Evolutionary conservation across 2,329 filamentous ascomycete genomes (phyloP).

Genomic region (Scedosporium minutisporum): DNA sequence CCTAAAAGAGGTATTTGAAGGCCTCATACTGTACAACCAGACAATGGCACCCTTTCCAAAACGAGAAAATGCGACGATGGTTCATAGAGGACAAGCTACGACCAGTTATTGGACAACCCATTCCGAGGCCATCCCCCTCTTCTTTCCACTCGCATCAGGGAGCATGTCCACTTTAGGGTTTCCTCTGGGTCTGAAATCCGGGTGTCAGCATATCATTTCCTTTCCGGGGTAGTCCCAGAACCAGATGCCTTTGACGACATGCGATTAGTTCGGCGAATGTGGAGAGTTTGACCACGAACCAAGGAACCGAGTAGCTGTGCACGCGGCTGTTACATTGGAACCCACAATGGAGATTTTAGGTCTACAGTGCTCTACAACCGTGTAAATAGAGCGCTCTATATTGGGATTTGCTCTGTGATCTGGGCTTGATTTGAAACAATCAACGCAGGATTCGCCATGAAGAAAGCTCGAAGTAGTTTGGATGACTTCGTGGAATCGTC

Average conservation of each 20-base stretch:
- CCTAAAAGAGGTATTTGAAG: not conserved
- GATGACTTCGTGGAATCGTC: no score
- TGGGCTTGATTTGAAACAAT: not conserved
- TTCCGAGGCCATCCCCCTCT: no score
- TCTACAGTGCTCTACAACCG: not conserved
- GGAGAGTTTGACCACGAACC: not conserved
- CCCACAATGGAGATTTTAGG: not conserved
- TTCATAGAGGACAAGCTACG: not conserved
- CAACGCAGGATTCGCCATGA: not conserved
- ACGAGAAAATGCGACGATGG: not conserved
- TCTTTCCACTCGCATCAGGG: not conserved
- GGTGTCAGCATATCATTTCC: not conserved
- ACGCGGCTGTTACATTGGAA: not conserved
- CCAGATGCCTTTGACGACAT: not conserved
- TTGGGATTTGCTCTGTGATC: not conserved
- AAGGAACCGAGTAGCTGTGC: not conserved
- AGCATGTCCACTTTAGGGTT: not conserved
- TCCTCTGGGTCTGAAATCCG: not conserved
- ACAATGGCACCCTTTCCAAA: not conserved
- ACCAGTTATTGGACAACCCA: not conserved
- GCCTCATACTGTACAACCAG: not conserved
- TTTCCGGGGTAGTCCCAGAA: not conserved
- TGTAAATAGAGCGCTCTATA: not conserved
- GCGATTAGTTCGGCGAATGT: not conserved
- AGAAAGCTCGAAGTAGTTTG: not conserved